Percentiles rank a stretch among this genome's conserved stretches.
These are phyloP conservation scores for Xylaria sp. DNA, from an alignment of 2,329 filamentous ascomycete genomes.

Conservation along the genomic window DNA sequence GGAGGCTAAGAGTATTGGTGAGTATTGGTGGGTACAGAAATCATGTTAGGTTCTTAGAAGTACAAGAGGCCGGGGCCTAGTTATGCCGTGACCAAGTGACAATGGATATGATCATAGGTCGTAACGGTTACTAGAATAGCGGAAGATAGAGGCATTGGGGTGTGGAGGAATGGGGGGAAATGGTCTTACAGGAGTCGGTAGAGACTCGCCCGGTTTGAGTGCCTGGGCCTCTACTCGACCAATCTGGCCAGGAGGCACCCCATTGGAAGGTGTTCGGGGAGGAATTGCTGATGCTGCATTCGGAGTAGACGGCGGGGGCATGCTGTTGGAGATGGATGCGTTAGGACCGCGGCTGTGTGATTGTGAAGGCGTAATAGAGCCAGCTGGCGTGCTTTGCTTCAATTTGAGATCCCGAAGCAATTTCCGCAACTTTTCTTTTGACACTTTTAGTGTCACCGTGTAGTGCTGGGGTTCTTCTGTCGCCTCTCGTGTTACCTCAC, in stretches of 20 bases:
- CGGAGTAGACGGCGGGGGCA: conserved; percentile 50
- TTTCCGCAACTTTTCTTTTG: conserved; percentile 75
- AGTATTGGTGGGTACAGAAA: conserved; percentile 43
- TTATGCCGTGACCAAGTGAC: conserved; percentile 32
- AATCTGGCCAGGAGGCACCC: conserved; percentile 62
- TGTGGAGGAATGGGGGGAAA: conserved; percentile 35
- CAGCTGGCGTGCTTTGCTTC: conserved; percentile 54
- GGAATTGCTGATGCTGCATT: conserved; percentile 42
- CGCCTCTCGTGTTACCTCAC: conserved; percentile 77
- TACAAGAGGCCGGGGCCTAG: conserved; percentile 24
- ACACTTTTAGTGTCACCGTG: conserved; percentile 79
- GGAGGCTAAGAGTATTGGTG: conserved; percentile 69
- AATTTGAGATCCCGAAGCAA: conserved; percentile 64
- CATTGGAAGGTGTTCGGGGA: conserved; percentile 39
- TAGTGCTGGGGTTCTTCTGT: conserved; percentile 77
- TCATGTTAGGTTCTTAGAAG: conserved; percentile 18
- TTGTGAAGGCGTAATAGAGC: conserved; percentile 57
- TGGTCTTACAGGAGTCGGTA: conserved; percentile 69
- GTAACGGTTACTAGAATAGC: conserved; percentile 47
- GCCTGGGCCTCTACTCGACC: conserved; percentile 76
- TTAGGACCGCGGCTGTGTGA: conserved; percentile 61
- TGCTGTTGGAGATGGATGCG: conserved; percentile 49
- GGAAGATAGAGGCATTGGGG: conserved; percentile 44
- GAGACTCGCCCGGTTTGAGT: conserved; percentile 64
- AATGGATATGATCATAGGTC: conserved; percentile 43